Base-by-base conservation (phyloP, 768 basidiomycete genomes). In the Peribolospora baueri region DNA sequence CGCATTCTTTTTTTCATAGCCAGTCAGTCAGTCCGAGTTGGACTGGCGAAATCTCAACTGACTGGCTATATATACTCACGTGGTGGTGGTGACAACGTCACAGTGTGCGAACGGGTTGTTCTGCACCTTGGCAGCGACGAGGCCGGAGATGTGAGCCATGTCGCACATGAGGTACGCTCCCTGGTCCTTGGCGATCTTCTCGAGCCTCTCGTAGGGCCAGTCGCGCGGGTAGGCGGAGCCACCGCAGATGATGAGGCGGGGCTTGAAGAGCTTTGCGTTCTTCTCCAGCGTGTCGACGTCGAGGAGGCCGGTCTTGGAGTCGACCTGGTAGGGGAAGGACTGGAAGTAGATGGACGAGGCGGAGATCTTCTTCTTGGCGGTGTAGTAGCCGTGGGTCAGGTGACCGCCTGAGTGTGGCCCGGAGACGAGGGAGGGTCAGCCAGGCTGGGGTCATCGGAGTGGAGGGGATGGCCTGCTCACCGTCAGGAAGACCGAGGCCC, bases 331-430 rank as follows among this genome's bases (percentile, higher is more conserved):
- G 49, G 93, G 91, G 66, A 93, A 74, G 43, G 93, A 93, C 68
- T 97, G 90, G 82, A 97, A 98, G 74, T 97, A 97, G 72, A 98
- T 95, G 14, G 93, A 97, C 36, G 91, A 97, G 42, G 93, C 86
- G 42, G 93, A 95, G 80, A 98, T 97, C 72, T 98, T 97, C 75
- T 95, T 93, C 74, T 97, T 97, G 45, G 60, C 57, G 8, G 64
- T 65, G 70, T 90, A 98, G 74, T 91, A 91, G 40, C 91, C 91
- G 66, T 95, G 91, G 42, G 88, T 95, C 62, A 93, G 49, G 55
- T 55, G 46, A 25, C 25, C 25, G 25, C 25, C 25, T 25, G 25
- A 25, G 25, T 25, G 25, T 25, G 25, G 25, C 25, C 1, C 25
- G 25, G 25, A 8, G 6, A 45, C 40, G 8, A 41, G 1, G 25